Evolutionary conservation across 2,329 filamentous ascomycete species (phyloP), one percentile per base, ranked within the genome.

Genomic region (Lachnellula willkommii): DNA sequence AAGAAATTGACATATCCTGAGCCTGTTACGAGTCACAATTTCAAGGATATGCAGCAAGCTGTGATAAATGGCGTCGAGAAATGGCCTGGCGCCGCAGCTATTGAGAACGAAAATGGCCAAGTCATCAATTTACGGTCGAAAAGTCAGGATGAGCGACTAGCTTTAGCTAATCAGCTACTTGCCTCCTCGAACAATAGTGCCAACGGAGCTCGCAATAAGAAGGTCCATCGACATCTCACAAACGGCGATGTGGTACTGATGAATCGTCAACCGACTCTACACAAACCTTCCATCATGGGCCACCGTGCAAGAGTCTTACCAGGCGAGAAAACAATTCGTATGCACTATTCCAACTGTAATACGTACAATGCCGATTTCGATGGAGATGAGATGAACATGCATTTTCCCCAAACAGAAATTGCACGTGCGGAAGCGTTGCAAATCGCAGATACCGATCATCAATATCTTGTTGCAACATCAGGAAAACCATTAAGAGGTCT

Each of bases 351-450:
- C 66, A 99, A 99, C 72, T 97, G 94, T 72, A 99, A 99, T 69
- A 96, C 94, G 0, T 99, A 99, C 79, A 99, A 99, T 66, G 94
- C 94, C 35, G 94, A 99, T 79, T 99, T 99, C 69, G 95, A 99
- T 68, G 94, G 94, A 72, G 94, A 99, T 70, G 94, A 99, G 73
- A 99, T 99, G 94, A 99, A 99, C 72, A 95, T 99, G 92, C 94
- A 99, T 74, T 97, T 99, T 68, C 94, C 94, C 1, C 94, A 99
- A 66, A 97, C 96, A 65, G 95, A 97, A 70, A 79, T 97, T 62
- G 94, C 94, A 15, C 82, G 94, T 64, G 89, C 93, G 2, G 94
- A 99, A 74, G 94, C 94, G 2, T 81, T 95, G 63, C 89, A 91
- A 64, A 87, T 99, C 66, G 94, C 94, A 39, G 93, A 97, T 70